phyloP scores from a whole-genome alignment of 345 rosid species.

The Camelina sativa region DNA sequence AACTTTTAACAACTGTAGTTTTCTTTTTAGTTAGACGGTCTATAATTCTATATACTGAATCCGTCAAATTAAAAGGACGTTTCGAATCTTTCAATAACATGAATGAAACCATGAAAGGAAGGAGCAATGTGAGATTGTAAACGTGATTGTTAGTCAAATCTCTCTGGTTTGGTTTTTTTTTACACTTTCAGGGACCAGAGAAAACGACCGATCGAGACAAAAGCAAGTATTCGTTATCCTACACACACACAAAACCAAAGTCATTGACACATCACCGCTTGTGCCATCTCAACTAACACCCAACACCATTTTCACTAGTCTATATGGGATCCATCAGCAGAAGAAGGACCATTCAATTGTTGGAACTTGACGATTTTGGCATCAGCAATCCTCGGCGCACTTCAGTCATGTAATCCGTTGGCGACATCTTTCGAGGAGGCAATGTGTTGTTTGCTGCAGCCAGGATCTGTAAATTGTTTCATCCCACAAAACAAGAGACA shows the following conservation, averaged over 20 bases:
- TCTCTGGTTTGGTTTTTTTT: slow-evolving; percentile 32
- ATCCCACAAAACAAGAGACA: slow-evolving; percentile 11
- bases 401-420: slow-evolving; percentile 31
- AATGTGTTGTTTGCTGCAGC: slow-evolving; percentile 39
- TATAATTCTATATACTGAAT: background rate
- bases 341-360: slow-evolving; percentile 24
- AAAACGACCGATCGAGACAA: slow-evolving; percentile 19
- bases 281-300: slow-evolving; percentile 30
- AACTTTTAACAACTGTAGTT: background rate
- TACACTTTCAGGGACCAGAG: slow-evolving; percentile 42
- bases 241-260: slow-evolving; percentile 12
- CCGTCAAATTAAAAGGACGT: background rate
- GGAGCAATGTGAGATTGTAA: background rate
- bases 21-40: background rate
- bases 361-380: slow-evolving; percentile 32
- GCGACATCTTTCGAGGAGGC: slow-evolving; percentile 20
- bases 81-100: background rate
- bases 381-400: slow-evolving; percentile 35
- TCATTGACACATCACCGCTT: slow-evolving; percentile 16
- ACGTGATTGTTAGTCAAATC: slow-evolving; percentile 26
- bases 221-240: slow-evolving; percentile 11
- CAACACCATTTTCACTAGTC: slow-evolving; percentile 25
- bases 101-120: background rate
- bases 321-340: slow-evolving; percentile 16
- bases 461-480: slow-evolving; percentile 34